These are phyloP conservation scores for Hypocrella siamensis DNA, from an alignment of 2,329 filamentous ascomycete genomes.

Conservation along the genomic window DNA sequence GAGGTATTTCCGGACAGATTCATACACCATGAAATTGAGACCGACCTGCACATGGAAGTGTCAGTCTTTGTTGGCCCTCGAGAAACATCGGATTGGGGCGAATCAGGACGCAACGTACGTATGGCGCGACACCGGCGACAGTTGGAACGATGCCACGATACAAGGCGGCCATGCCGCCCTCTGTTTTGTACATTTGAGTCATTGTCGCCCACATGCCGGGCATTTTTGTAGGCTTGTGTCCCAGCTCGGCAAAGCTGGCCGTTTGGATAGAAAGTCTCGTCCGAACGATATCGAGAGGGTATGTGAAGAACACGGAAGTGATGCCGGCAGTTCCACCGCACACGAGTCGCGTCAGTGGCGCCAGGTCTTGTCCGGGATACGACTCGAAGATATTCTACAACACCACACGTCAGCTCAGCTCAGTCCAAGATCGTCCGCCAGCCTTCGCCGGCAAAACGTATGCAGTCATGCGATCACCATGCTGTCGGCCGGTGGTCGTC, in stretches of 20 bases:
- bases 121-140: conserved; percentile 87
- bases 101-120: conserved; percentile 36
- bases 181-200: conserved; percentile 70
- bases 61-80: too few species aligned
- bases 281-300: conserved; percentile 93
- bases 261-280: conserved; percentile 94
- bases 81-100: neutral
- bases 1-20: conserved; percentile 67
- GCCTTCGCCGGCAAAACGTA: neutral
- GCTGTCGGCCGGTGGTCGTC: neutral
- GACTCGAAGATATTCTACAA: conserved; percentile 59
- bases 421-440: neutral
- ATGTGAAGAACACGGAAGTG: conserved; percentile 88
- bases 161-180: conserved; percentile 73
- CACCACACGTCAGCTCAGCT: neutral
- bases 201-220: conserved; percentile 90
- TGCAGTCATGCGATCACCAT: neutral
- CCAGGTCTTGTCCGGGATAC: conserved; percentile 57
- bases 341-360: conserved; percentile 59
- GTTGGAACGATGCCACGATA: conserved; percentile 92
- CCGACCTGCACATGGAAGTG: conserved; percentile 47
- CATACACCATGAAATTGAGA: conserved; percentile 97
- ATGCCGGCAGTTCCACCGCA: conserved; percentile 88
- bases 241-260: conserved; percentile 77
- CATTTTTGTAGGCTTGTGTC: conserved; percentile 46